Percentiles rank a stretch among this genome's conserved stretches.
phyloP scores from a whole-genome alignment of 1,284 basidiomycete genomes.

The Phylloporus sp. region DNA sequence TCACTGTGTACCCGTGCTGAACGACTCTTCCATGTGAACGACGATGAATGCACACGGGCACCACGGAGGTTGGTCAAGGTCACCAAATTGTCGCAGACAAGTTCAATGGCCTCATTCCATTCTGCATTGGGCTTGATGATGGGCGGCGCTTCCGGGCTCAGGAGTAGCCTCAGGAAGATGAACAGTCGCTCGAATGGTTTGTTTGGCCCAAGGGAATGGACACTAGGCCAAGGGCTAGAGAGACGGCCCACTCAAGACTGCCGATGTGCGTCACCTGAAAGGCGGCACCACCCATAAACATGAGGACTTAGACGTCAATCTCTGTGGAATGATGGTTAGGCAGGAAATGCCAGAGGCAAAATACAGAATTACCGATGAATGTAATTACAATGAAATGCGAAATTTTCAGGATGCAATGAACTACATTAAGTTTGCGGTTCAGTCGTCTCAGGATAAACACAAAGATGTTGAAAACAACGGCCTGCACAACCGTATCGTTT shows the following conservation, averaged over 20 bases:
- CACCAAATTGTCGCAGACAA: slow-evolving; percentile 85
- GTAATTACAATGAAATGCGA: slow-evolving; percentile 91
- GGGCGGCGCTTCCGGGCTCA: slow-evolving; percentile 76
- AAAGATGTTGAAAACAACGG: slow-evolving; percentile 95
- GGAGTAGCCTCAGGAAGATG: slow-evolving; percentile 70
- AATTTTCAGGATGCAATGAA: slow-evolving; percentile 84
- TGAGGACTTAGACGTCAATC: slow-evolving; percentile 85
- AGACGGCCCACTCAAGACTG: slow-evolving; percentile 93
- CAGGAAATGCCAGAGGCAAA: not conserved
- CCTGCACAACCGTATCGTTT: slow-evolving; percentile 71
- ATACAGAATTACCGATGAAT: slow-evolving; percentile 67
- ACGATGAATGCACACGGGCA: slow-evolving; percentile 83
- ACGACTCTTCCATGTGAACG: slow-evolving; percentile 83
- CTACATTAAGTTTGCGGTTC: slow-evolving; percentile 88
- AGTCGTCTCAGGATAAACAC: slow-evolving; percentile 93
- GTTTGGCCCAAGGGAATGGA: slow-evolving; percentile 94
- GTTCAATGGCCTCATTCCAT: slow-evolving; percentile 76
- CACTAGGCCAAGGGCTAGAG: slow-evolving; percentile 84
- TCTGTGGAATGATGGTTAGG: slow-evolving; percentile 54
- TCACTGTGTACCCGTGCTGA: slow-evolving; percentile 64
- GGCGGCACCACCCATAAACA: slow-evolving; percentile 90
- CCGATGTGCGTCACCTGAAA: slow-evolving; percentile 88
- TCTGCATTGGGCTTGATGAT: slow-evolving; percentile 67
- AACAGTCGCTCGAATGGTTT: slow-evolving; percentile 81
- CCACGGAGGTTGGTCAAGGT: slow-evolving; percentile 86